Conservation (phyloP, 23 red algal genomes). For the Gracilariopsis chorda region DNA sequence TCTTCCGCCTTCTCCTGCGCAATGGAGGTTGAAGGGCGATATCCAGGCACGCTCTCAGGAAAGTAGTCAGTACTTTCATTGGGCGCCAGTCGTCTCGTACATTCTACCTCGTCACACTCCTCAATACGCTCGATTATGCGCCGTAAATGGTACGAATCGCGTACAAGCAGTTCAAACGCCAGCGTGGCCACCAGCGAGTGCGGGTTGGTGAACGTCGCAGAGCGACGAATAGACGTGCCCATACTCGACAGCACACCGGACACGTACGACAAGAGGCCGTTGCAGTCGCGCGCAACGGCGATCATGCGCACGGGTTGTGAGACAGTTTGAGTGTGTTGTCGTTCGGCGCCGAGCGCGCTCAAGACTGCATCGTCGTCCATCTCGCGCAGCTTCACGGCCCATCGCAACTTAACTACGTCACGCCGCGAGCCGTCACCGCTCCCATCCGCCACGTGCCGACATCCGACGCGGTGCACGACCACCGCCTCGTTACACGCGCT, state of each 20-base stretch:
- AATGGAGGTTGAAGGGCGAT: too few species aligned
- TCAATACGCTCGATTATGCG: conserved; percentile 55
- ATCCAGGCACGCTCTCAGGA: background rate
- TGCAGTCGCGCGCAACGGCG: conserved; percentile 68
- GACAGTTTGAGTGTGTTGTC: too few species aligned
- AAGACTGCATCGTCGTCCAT: background rate
- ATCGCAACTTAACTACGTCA: background rate
- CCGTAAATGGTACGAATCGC: conserved; percentile 51
- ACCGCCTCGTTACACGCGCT: conserved; percentile 17
- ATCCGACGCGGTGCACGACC: conserved; percentile 24
- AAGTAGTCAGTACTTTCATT: conserved; percentile 54
- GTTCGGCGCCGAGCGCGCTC: too few species aligned
- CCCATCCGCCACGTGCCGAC: background rate
- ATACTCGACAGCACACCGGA: conserved; percentile 63
- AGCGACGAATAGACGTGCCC: conserved; percentile 73
- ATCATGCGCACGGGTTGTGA: conserved; percentile 46
- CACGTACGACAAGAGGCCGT: conserved; percentile 77
- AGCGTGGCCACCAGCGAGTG: conserved; percentile 57
- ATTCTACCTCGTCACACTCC: conserved; percentile 56
- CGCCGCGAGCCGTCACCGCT: too few species aligned
- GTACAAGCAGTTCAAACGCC: conserved; percentile 80
- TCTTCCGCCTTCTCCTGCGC: too few species aligned
- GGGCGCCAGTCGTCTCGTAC: conserved; percentile 31
- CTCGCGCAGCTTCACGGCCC: conserved; percentile 5
- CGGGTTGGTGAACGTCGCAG: conserved; percentile 44